Base-by-base conservation (phyloP, 441 rosid genomes). In the Geranium incanum region DNA sequence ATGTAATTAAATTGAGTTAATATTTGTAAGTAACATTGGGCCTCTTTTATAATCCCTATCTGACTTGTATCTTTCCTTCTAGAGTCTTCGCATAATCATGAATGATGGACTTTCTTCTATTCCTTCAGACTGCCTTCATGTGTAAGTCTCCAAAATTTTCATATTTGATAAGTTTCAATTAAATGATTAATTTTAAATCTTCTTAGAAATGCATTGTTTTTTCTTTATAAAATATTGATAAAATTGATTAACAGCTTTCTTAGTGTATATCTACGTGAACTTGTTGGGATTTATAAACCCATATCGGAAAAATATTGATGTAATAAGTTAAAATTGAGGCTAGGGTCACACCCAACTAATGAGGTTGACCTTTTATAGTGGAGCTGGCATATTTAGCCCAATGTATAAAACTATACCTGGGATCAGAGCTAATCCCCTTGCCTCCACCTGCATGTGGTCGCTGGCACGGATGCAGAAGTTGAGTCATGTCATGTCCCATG, bases 51-150 rank as follows among this genome's bases (percentile, higher is more conserved):
- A 59, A 68, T 73, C 37, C 70, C 43, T 52, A 63, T 41, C 48
- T 81, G 72, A 84, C 75, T 74, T 65, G 16, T 66, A 48, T 71
- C 38, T 78, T 83, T 78, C 72, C 72, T 75, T 80, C 77, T 81
- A 95, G 98, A 85, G 91, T 79, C 88, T 95, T 55, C 96, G 96
- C 45, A 91, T 88, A 67, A 85, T 95, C 77, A 87, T 95, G 98
- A 93, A 89, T 72, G 98, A 93, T 74, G 97, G 96, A 48, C 92
- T 95, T 81, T 76, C 98, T 57, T 78, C 92, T 71, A 83, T 95
- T 79, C 99, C 99, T 37, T 80, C 85, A 41, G 91, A 87, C 78
- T 95, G 88, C 83, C 87, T 95, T 72, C 82, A 86, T 66, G 91
- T 87, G 99, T 95, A 91, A 86, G 97, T 79, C 75, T 71, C 55